Evolutionary conservation across 345 rosid genomes (phyloP).

Genomic region (Melaleuca quinquenervia): DNA sequence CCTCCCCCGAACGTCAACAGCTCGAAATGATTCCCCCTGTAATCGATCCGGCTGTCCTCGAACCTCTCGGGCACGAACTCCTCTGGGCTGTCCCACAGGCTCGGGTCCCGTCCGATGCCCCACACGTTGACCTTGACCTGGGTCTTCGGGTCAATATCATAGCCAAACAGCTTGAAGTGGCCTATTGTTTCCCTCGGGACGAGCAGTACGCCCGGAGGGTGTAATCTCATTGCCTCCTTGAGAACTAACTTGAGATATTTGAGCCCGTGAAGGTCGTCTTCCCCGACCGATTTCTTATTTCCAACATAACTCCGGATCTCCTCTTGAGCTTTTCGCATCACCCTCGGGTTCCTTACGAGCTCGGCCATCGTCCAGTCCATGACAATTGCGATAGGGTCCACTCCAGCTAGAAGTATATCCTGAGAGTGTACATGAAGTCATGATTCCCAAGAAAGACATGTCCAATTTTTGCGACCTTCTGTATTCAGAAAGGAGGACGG

Average conservation of each 20-base stretch:
- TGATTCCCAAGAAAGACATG: neutral
- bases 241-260: slow-evolving; percentile 29
- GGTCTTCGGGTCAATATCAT: slow-evolving; percentile 19
- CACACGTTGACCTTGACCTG: slow-evolving; percentile 23
- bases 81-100: slow-evolving; percentile 29
- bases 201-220: slow-evolving; percentile 32
- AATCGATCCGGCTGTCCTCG: slow-evolving; percentile 13
- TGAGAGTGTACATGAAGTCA: neutral
- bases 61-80: slow-evolving; percentile 41
- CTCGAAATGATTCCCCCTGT: slow-evolving; percentile 27
- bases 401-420: slow-evolving; percentile 29
- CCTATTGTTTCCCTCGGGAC: slow-evolving; percentile 37
- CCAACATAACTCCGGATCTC: slow-evolving; percentile 27
- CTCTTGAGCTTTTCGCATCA: slow-evolving; percentile 24
- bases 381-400: slow-evolving; percentile 6
- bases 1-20: slow-evolving; percentile 32
- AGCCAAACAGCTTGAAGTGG: slow-evolving; percentile 20
- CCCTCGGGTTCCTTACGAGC: slow-evolving; percentile 21
- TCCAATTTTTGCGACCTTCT: neutral
- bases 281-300: slow-evolving; percentile 12
- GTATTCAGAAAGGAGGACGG: neutral
- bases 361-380: slow-evolving; percentile 42
- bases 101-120: slow-evolving; percentile 23
- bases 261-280: slow-evolving; percentile 19
- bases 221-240: slow-evolving; percentile 42